phyloP scores from a whole-genome alignment of 441 rosid species.

The Pelargonium myrrhifolium region DNA sequence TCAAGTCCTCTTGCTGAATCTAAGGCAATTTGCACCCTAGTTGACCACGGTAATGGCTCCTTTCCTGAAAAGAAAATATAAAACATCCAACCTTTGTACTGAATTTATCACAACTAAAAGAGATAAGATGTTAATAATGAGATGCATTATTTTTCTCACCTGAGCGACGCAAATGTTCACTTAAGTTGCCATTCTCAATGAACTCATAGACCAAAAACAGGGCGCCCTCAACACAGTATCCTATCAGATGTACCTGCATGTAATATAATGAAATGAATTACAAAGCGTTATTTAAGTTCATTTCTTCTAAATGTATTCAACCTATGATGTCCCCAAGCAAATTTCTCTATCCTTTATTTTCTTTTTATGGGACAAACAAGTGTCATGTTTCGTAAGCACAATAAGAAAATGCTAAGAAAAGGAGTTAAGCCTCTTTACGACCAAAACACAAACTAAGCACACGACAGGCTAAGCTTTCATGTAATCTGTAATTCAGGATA shows the following conservation, averaged over 20 bases:
- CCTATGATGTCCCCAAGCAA: too few species aligned
- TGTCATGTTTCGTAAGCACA: too few species aligned
- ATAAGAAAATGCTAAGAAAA: too few species aligned
- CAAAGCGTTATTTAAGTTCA: too few species aligned
- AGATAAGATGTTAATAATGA: constrained; percentile 10
- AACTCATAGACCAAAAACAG: constrained; percentile 82
- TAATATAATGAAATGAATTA: too few species aligned
- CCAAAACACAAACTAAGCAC: constrained; percentile 16
- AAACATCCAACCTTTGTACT: constrained; percentile 6
- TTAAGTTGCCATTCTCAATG: constrained; percentile 86
- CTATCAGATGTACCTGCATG: constrained; percentile 75
- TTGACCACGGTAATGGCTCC: constrained; percentile 73
- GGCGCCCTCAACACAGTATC: constrained; percentile 93
- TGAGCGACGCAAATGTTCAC: constrained; percentile 78
- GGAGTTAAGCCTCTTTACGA: constrained; percentile 49
- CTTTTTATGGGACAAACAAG: too few species aligned
- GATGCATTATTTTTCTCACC: constrained; percentile 32
- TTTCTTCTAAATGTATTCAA: too few species aligned
- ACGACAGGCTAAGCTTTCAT: constrained; percentile 15
- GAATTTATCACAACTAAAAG: neutral
- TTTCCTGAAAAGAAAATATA: constrained; percentile 43
- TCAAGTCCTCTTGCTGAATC: constrained; percentile 98
- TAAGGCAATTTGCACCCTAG: constrained; percentile 85
- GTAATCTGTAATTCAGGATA: too few species aligned
- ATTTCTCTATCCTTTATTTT: too few species aligned